Evolutionary conservation across 805 yeast genomes (phyloP).

Genomic region (Barnettozyma wickerhamii): DNA sequence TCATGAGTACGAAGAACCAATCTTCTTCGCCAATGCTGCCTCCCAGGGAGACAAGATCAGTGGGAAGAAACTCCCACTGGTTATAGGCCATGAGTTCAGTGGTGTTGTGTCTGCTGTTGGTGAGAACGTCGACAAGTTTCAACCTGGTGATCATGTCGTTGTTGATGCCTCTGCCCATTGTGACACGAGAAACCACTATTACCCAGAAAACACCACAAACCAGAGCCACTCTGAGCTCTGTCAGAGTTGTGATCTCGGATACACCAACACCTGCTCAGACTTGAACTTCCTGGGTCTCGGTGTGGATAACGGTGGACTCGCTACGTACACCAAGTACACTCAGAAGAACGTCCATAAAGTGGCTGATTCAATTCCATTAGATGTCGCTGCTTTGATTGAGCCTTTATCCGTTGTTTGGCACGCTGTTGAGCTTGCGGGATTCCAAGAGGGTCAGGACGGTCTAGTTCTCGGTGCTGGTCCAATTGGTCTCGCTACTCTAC

Average conservation of each 20-base stretch:
- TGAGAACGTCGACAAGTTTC: slow-evolving; percentile 41
- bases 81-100: slow-evolving; percentile 60
- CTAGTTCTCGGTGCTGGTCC: slow-evolving; percentile 60
- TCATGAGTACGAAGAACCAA: slow-evolving; percentile 58
- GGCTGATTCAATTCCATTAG: slow-evolving; percentile 38
- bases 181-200: slow-evolving; percentile 30
- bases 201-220: slow-evolving; percentile 12
- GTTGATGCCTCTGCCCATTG: slow-evolving; percentile 47
- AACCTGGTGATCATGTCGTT: slow-evolving; percentile 54
- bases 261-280: slow-evolving; percentile 41
- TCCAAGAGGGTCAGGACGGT: slow-evolving; percentile 41
- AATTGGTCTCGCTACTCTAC: slow-evolving; percentile 55
- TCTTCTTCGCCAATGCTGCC: slow-evolving; percentile 50
- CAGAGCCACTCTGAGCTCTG: slow-evolving; percentile 31
- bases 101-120: slow-evolving; percentile 54
- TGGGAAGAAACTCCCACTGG: slow-evolving; percentile 45
- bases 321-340: slow-evolving; percentile 40
- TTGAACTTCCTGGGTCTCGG: slow-evolving; percentile 47
- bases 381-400: slow-evolving; percentile 53
- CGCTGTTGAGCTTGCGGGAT: slow-evolving; percentile 43
- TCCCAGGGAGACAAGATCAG: slow-evolving; percentile 27
- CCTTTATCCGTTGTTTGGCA: slow-evolving; percentile 60
- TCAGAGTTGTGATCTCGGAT: slow-evolving; percentile 39
- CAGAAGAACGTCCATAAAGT: slow-evolving; percentile 37
- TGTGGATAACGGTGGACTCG: slow-evolving; percentile 43